Conservation (phyloP, 2,329 filamentous ascomycete genomes). For the Tympanopsis confertula region DNA sequence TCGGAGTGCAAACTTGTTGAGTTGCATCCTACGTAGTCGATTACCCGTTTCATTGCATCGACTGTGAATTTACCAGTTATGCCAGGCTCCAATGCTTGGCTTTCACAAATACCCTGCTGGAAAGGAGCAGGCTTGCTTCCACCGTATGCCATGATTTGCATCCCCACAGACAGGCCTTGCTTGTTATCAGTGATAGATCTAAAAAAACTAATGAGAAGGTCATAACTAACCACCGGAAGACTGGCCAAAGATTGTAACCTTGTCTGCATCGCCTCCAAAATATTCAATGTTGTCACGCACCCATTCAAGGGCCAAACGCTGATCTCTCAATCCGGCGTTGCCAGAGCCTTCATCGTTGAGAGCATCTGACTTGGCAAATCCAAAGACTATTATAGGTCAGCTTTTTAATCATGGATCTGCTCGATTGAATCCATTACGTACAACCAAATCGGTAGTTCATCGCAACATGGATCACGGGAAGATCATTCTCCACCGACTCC, state of each 20-base stretch:
- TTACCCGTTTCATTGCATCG: constrained; percentile 29
- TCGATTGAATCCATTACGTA: constrained; percentile 5
- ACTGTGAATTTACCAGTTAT: constrained; percentile 33
- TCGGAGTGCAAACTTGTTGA: constrained; percentile 22
- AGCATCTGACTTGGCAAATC: constrained; percentile 15
- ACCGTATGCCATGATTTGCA: constrained; percentile 36
- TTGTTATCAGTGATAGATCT: constrained; percentile 16
- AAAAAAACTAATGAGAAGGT: neutral
- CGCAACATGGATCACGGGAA: constrained; percentile 19
- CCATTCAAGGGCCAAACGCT: constrained; percentile 30
- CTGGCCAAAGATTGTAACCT: constrained; percentile 30
- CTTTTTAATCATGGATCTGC: neutral
- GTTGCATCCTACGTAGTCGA: constrained; percentile 29
- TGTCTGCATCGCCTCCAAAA: constrained; percentile 29
- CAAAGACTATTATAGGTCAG: constrained; percentile 10
- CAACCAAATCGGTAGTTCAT: constrained; percentile 21
- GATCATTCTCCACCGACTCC: constrained; percentile 29
- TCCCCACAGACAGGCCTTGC: constrained; percentile 27
- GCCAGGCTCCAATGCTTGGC: constrained; percentile 36
- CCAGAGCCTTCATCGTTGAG: constrained; percentile 14
- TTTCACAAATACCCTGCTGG: constrained; percentile 30
- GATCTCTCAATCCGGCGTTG: constrained; percentile 35
- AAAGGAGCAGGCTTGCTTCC: constrained; percentile 28
- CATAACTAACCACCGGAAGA: constrained; percentile 11
- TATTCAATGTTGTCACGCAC: constrained; percentile 29